Evolutionary conservation across 1,284 basidiomycete genomes (phyloP), one percentile per base, ranked within the genome.

Genomic region (Lentinula novae-zelandiae): DNA sequence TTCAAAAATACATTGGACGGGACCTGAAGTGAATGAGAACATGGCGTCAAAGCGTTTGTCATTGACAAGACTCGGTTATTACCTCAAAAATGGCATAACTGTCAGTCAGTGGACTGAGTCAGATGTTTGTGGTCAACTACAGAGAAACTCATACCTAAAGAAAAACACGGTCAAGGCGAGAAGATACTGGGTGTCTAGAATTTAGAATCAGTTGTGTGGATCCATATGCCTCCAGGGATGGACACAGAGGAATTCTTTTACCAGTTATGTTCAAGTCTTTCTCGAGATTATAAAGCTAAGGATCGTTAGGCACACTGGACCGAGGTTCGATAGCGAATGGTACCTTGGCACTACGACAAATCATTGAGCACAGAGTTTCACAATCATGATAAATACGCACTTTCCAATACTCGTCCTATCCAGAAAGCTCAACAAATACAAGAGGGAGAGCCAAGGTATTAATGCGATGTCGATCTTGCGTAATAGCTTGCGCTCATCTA

Each of bases 381-480:
- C 27, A 27, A 22, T 52, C 27, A 38, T 48, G 20, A 48, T n/a
- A 62, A 44, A 40, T 36, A 69, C 78, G 67, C 61, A 80, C 79
- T 93, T 93, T 70, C 90, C 92, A 65, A 93, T 90, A 67, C 88
- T 90, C 46, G 89, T 87, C 60, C 92, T 82, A 73, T 93, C 92
- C 54, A 88, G 72, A 73, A 89, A 89, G 65, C 86, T 87, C 50
- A 92, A 76, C 40, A 92, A 77, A 72, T 92, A 93, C 63, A 93
- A 72, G 62, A 93, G 80, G 17, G 86, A 82, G 53, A 89, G 69
- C 86, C 86, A 89, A 12, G 87, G 87, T 48, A 89, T 78, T 62
- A 89, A 78, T 17, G 80, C 78, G 61, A 78, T 69, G 71, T 90
- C 88, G 46, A 90, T 77, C 71, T 87, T 90, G 65, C 86, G 77